Conservation (phyloP, 495 filamentous ascomycete genomes). For the Friedmanniomyces simplex region DNA sequence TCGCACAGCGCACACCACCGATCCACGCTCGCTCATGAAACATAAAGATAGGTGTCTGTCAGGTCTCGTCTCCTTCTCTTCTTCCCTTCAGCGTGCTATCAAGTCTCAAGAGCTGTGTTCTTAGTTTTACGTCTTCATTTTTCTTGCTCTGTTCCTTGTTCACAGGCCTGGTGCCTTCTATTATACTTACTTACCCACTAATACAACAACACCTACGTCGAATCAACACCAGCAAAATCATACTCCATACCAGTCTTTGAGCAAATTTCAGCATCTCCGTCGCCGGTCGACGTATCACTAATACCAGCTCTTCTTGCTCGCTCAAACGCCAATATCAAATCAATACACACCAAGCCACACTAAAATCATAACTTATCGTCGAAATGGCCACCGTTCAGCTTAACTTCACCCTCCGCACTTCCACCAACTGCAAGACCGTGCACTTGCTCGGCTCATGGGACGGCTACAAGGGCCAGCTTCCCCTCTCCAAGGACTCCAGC, state of each 20-base stretch:
- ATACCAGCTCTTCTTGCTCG: constrained; percentile 35
- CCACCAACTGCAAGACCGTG: constrained; percentile 92
- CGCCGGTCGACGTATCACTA: constrained; percentile 30
- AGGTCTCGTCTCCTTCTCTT: constrained; percentile 15
- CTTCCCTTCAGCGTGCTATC: constrained; percentile 37
- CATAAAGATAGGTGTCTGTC: constrained; percentile 4
- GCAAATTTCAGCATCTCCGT: constrained; percentile 20
- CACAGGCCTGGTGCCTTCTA: constrained; percentile 26
- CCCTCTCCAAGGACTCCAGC: constrained; percentile 74
- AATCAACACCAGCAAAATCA: too few species aligned
- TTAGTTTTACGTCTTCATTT: constrained; percentile 25
- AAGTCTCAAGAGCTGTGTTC: constrained; percentile 30
- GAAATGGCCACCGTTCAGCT: constrained; percentile 36
- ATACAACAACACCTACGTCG: constrained; percentile 3
- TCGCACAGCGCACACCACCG: constrained; percentile 1
- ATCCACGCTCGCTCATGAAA: not conserved
- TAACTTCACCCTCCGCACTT: constrained; percentile 71
- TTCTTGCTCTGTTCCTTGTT: constrained; percentile 22
- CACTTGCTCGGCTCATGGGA: constrained; percentile 98
- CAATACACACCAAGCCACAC: constrained; percentile 13
- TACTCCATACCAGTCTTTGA: constrained; percentile 4
- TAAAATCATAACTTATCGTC: constrained; percentile 2
- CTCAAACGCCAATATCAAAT: constrained; percentile 10
- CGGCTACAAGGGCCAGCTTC: constrained; percentile 86
- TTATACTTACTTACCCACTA: constrained; percentile 4